These are phyloP conservation scores for Ustilago bromivora DNA, from an alignment of 1,284 basidiomycete species.

Conservation along the genomic window DNA sequence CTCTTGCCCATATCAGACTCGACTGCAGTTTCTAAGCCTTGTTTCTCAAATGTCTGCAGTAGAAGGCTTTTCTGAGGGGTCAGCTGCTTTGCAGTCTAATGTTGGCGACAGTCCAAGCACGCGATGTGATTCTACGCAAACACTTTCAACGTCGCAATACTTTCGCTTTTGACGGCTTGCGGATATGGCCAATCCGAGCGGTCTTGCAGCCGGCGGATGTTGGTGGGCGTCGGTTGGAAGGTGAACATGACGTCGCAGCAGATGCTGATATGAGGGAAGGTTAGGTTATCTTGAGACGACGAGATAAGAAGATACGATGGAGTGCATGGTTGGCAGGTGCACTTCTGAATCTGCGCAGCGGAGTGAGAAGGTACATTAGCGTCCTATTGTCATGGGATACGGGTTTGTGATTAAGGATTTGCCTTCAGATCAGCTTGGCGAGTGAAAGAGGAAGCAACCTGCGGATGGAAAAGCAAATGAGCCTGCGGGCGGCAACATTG, in stretches of 20 bases:
- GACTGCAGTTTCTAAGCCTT: background rate
- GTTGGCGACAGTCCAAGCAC: background rate
- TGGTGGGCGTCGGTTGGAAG: background rate
- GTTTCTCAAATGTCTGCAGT: background rate
- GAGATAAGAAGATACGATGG: background rate
- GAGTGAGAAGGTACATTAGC: constrained; percentile 22
- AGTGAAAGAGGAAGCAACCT: background rate
- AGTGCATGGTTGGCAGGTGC: constrained; percentile 4
- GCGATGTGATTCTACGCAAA: background rate
- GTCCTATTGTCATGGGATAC: background rate
- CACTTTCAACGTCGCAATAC: background rate
- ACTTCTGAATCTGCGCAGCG: constrained; percentile 13
- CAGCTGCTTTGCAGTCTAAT: background rate
- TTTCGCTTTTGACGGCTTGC: constrained; percentile 3
- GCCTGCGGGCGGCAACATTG: constrained; percentile 10
- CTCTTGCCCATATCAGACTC: background rate
- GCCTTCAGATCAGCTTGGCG: background rate
- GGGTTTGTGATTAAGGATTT: constrained; percentile 7
- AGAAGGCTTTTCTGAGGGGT: background rate
- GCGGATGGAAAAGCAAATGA: background rate
- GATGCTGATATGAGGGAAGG: background rate
- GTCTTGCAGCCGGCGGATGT: background rate
- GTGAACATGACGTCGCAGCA: background rate
- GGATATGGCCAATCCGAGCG: background rate
- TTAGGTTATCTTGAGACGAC: background rate